These are phyloP conservation scores for Cordyceps tenuipes DNA, from an alignment of 2,329 filamentous ascomycete species.

Conservation along the genomic window DNA sequence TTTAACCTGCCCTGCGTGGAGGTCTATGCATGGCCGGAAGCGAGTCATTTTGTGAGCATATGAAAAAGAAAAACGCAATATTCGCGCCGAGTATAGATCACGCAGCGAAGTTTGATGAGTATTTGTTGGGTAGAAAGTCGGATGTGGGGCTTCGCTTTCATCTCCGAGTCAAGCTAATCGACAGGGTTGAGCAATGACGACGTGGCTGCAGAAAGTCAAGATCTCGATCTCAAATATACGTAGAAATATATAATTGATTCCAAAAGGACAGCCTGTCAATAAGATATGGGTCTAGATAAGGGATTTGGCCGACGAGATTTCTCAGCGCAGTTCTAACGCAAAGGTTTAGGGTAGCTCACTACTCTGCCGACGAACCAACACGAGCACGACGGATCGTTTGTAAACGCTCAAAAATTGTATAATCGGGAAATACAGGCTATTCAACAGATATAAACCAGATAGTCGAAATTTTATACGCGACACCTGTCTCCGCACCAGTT, in stretches of 20 bases:
- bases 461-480: conserved; percentile 1
- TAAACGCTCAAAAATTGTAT: conserved; percentile 1
- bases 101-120: background rate
- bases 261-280: background rate
- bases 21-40: conserved; percentile 93
- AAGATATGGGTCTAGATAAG: background rate
- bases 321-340: background rate
- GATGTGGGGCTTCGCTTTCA: background rate
- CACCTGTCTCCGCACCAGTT: background rate
- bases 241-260: background rate
- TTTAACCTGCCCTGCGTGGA: conserved; percentile 96
- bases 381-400: background rate
- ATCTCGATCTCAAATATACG: background rate
- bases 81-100: background rate
- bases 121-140: background rate
- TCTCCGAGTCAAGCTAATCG: background rate
- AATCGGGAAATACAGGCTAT: background rate
- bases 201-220: background rate
- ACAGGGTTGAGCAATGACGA: conserved; percentile 1
- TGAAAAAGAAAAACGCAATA: background rate
- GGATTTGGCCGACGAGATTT: background rate
- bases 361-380: background rate
- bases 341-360: background rate
- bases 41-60: conserved; percentile 59
- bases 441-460: background rate